Evolutionary conservation across 2,329 filamentous ascomycete genomes (phyloP).

Genomic region (Pyrenochaeta sp.): DNA sequence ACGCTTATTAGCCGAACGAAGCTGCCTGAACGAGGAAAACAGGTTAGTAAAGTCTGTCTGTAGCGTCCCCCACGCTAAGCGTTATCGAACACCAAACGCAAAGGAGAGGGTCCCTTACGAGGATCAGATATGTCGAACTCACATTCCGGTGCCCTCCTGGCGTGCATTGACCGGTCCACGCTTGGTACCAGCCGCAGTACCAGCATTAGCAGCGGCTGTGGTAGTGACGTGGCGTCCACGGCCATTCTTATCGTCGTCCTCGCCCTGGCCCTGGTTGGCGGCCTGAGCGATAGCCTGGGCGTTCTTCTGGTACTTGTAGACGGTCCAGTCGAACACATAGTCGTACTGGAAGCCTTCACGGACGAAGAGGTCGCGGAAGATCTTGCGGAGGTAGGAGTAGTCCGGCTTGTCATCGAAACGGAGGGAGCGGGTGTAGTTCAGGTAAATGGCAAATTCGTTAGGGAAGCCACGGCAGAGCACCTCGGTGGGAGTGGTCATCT

Average conservation of each 20-base stretch:
- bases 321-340: slow-evolving; percentile 99
- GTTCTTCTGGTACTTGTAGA: slow-evolving; percentile 99
- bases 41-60: slow-evolving; percentile 60
- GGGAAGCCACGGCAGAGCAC: slow-evolving; percentile 98
- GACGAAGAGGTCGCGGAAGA: slow-evolving; percentile 99
- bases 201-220: slow-evolving; percentile 71
- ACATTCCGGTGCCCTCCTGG: slow-evolving; percentile 95
- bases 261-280: slow-evolving; percentile 69
- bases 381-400: slow-evolving; percentile 99
- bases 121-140: slow-evolving; percentile 81
- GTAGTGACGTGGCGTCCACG: slow-evolving; percentile 65
- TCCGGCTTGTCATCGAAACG: slow-evolving; percentile 99
- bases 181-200: slow-evolving; percentile 69
- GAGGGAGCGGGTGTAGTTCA: slow-evolving; percentile 98
- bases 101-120: slow-evolving; percentile 90
- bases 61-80: slow-evolving; percentile 73
- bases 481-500: slow-evolving; percentile 99
- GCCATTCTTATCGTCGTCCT: slow-evolving; percentile 77
- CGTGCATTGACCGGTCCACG: slow-evolving; percentile 77
- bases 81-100: slow-evolving; percentile 82
- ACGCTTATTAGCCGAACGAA: slow-evolving; percentile 62
- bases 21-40: slow-evolving; percentile 56
- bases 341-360: slow-evolving; percentile 99
- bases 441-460: slow-evolving; percentile 99
- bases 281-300: slow-evolving; percentile 92